Evolutionary conservation across 108 stramenopile species (phyloP).

Genomic region (Aurantiochytrium sp.): DNA sequence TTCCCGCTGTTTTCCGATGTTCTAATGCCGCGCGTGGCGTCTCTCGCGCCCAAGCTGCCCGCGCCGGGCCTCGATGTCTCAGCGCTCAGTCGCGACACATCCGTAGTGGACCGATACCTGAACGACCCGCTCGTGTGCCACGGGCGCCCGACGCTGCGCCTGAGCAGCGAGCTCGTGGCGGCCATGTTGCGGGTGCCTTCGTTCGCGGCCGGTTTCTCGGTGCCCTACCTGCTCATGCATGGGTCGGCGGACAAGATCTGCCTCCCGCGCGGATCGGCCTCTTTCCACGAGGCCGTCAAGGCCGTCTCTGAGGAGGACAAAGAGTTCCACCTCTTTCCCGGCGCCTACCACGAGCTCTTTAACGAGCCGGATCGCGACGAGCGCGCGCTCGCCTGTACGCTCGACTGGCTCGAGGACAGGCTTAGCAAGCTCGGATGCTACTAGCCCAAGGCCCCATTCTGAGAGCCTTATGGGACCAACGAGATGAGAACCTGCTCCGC

Average conservation of each 20-base stretch:
- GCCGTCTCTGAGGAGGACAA: slow-evolving; percentile 8
- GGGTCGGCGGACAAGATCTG: background rate
- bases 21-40: background rate
- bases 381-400: background rate
- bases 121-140: slow-evolving; percentile 30
- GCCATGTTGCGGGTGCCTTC: background rate
- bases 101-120: slow-evolving; percentile 10
- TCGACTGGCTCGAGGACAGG: background rate
- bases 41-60: background rate
- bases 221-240: background rate
- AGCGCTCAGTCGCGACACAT: background rate
- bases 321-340: background rate
- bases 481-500: too few species aligned
- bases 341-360: slow-evolving; percentile 5
- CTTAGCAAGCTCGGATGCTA: background rate
- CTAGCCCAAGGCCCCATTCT: too few species aligned
- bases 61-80: background rate
- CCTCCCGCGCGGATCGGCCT: background rate
- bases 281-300: background rate
- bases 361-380: slow-evolving; percentile 15
- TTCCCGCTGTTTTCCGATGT: background rate
- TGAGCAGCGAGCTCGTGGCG: background rate
- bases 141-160: background rate
- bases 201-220: background rate
- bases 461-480: too few species aligned